These are phyloP conservation scores for Phaffia australis DNA, from an alignment of 768 basidiomycete species.

Conservation along the genomic window DNA sequence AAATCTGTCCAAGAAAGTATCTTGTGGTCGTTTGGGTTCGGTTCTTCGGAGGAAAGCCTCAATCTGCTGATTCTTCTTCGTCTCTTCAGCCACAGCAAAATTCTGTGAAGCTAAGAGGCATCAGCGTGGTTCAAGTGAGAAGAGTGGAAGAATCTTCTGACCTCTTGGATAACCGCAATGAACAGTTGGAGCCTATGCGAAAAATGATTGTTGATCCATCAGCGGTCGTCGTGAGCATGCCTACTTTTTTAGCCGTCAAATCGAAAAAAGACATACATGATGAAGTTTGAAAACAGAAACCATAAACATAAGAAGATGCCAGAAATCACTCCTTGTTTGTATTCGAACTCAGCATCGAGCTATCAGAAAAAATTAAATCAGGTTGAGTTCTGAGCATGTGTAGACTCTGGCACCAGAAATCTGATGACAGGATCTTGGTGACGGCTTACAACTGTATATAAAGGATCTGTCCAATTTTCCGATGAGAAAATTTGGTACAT, in stretches of 20 bases:
- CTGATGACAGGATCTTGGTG: slow-evolving; percentile 14
- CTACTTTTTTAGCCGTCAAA: not conserved
- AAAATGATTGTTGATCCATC: not conserved
- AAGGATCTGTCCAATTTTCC: slow-evolving; percentile 61
- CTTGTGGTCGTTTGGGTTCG: slow-evolving; percentile 38
- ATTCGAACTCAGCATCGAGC: slow-evolving; percentile 50
- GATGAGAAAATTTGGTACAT: slow-evolving; percentile 79
- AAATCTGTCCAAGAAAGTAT: slow-evolving; percentile 58
- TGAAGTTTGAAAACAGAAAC: slow-evolving; percentile 77
- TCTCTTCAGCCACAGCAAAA: slow-evolving; percentile 82
- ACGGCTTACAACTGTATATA: slow-evolving; percentile 14
- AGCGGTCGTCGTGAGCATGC: not conserved
- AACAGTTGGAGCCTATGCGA: slow-evolving; percentile 73
- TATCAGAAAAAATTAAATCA: not conserved
- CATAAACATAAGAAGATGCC: slow-evolving; percentile 66
- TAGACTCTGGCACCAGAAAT: not conserved
- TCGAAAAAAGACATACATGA: not conserved
- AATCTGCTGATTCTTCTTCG: slow-evolving; percentile 71
- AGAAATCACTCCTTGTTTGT: slow-evolving; percentile 59
- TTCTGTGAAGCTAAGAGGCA: slow-evolving; percentile 43
- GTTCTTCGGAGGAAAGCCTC: slow-evolving; percentile 48
- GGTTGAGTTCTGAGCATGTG: not conserved
- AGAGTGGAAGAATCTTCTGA: slow-evolving; percentile 20
- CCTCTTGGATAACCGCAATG: slow-evolving; percentile 89
- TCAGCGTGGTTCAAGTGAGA: not conserved